These are phyloP conservation scores for Medicago truncatula DNA, from an alignment of 306 rosid species.

Conservation along the genomic window MtrunA17r5.0-ANR NC_053048.1:42505001-42505500, in stretches of 20 bases:
- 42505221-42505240: slow-evolving; percentile 93
- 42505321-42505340: slow-evolving; percentile 50
- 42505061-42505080: slow-evolving; percentile 67
- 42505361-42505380: slow-evolving; percentile 42
- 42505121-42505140: slow-evolving; percentile 44
- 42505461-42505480: slow-evolving; percentile 15
- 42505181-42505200: slow-evolving; percentile 59
- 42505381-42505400: slow-evolving; percentile 43
- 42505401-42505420: slow-evolving; percentile 41
- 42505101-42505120: slow-evolving; percentile 61
- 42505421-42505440: slow-evolving; percentile 32
- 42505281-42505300: slow-evolving; percentile 76
- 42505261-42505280: slow-evolving; percentile 76
- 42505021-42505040: slow-evolving; percentile 51
- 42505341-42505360: slow-evolving; percentile 38
- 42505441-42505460: slow-evolving; percentile 21
- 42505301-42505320: slow-evolving; percentile 82
- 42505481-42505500: slow-evolving; percentile 27
- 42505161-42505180: slow-evolving; percentile 64
- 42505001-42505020: slow-evolving; percentile 41
- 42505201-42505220: slow-evolving; percentile 75
- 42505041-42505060: slow-evolving; percentile 83
- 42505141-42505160: slow-evolving; percentile 55
- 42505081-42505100: slow-evolving; percentile 95
- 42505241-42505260: slow-evolving; percentile 76